Evolutionary conservation across 495 filamentous ascomycete genomes (phyloP).

Genomic region (Hypoxylon cercidicola): DNA sequence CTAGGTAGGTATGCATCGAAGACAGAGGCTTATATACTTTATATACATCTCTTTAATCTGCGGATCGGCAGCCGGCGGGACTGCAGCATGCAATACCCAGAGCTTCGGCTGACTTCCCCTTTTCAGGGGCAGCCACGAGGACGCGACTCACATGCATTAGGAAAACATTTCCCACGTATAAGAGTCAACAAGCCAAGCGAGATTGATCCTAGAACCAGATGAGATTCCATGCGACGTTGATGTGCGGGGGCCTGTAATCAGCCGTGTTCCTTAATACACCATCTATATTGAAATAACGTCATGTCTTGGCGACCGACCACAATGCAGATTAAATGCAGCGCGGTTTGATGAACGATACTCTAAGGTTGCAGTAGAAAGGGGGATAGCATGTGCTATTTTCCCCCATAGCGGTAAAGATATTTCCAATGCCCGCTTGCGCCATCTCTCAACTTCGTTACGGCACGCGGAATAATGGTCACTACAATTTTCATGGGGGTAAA

Average conservation of each 20-base stretch:
- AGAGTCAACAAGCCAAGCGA: conserved; percentile 12
- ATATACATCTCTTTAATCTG: conserved; percentile 11
- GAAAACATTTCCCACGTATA: conserved; percentile 3
- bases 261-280: conserved; percentile 36
- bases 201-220: conserved; percentile 27
- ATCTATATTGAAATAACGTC: conserved; percentile 47
- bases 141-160: conserved; percentile 1
- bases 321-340: conserved; percentile 26
- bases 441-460: conserved; percentile 22
- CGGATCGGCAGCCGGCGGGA: conserved; percentile 14
- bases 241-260: conserved; percentile 40
- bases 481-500: neutral
- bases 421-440: conserved; percentile 25
- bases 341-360: conserved; percentile 21
- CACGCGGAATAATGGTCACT: conserved; percentile 6
- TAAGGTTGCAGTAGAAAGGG: conserved; percentile 12
- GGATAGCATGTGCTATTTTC: conserved; percentile 13
- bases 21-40: conserved; percentile 21
- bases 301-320: conserved; percentile 40
- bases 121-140: conserved; percentile 7
- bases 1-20: no score
- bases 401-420: conserved; percentile 7
- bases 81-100: conserved; percentile 12
- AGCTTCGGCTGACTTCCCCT: conserved; percentile 3
- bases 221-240: conserved; percentile 30